Percentiles rank a stretch among this genome's conserved stretches.
Conservation (phyloP, 2,329 filamentous ascomycete species). For the Triangularia setosa region DNA sequence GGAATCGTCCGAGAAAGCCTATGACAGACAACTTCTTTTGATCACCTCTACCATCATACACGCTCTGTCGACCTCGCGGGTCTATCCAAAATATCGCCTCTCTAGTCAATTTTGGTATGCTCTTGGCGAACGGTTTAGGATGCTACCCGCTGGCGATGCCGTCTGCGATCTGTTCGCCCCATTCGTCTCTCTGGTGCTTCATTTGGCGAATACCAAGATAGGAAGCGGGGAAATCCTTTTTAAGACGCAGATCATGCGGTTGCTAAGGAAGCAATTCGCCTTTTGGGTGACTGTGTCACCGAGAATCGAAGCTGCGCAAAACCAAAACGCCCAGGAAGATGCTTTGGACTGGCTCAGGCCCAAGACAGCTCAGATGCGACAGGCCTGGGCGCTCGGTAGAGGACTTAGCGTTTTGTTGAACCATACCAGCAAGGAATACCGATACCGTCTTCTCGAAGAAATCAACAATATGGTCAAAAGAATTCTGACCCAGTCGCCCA, state of each 20-base stretch:
- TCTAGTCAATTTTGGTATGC: background rate
- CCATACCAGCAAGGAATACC: background rate
- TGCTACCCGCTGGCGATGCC: background rate
- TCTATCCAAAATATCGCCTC: background rate
- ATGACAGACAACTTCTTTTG: background rate
- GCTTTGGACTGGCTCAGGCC: background rate
- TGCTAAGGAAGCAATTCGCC: background rate
- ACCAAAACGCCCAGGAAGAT: background rate
- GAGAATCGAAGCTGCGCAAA: background rate
- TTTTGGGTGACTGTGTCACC: background rate
- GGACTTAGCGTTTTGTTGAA: background rate
- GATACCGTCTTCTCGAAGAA: background rate
- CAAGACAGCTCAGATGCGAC: background rate
- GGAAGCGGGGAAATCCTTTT: background rate
- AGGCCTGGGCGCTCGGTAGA: background rate
- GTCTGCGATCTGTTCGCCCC: background rate
- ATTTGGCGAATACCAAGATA: background rate
- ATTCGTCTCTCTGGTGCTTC: background rate
- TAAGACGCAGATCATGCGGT: background rate
- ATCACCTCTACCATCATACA: background rate
- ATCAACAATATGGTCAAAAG: background rate
- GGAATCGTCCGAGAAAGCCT: background rate
- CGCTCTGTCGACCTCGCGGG: background rate
- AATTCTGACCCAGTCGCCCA: background rate
- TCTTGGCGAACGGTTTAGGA: background rate